These are phyloP conservation scores for Saturnispora kantuleensis DNA, from an alignment of 805 yeast genomes.

Conservation along the genomic window DNA sequence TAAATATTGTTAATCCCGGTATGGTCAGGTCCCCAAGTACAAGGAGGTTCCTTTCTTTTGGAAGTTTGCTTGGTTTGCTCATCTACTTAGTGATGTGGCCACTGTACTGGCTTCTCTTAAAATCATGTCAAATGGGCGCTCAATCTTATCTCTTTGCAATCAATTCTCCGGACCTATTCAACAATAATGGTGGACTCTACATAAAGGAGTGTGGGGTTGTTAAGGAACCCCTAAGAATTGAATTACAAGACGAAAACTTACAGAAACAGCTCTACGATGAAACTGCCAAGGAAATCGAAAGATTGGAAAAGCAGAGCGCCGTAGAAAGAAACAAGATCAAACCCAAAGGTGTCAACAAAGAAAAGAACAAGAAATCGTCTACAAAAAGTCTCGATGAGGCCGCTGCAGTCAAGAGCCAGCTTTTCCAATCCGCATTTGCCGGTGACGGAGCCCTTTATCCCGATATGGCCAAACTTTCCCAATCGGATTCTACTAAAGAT, in stretches of 20 bases:
- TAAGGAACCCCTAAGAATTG: conserved; percentile 45
- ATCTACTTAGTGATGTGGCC: conserved; percentile 68
- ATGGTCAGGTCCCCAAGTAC: conserved; percentile 81
- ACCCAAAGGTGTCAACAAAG: conserved; percentile 9
- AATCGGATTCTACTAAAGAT: conserved; percentile 13
- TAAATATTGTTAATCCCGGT: conserved; percentile 84
- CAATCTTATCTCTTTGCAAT: conserved; percentile 65
- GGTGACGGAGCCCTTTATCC: conserved; percentile 10
- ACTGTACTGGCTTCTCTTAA: conserved; percentile 70
- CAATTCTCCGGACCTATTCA: conserved; percentile 60
- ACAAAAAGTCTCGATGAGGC: not conserved
- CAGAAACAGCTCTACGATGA: conserved; percentile 51
- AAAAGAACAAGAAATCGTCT: conserved; percentile 4
- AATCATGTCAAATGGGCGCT: conserved; percentile 68
- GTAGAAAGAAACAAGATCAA: conserved; percentile 41
- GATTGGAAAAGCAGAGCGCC: conserved; percentile 64
- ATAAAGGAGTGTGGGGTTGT: conserved; percentile 63
- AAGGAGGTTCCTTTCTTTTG: conserved; percentile 67
- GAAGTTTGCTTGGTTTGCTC: conserved; percentile 51
- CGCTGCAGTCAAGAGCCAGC: conserved; percentile 12
- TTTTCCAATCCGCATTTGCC: conserved; percentile 20
- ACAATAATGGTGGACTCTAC: conserved; percentile 54
- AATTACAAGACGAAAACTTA: conserved; percentile 48
- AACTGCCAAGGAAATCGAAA: conserved; percentile 48
- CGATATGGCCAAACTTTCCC: conserved; percentile 4